Evolutionary conservation across 805 yeast species (phyloP).

Genomic region (Tetrapisispora nanseiensis): DNA sequence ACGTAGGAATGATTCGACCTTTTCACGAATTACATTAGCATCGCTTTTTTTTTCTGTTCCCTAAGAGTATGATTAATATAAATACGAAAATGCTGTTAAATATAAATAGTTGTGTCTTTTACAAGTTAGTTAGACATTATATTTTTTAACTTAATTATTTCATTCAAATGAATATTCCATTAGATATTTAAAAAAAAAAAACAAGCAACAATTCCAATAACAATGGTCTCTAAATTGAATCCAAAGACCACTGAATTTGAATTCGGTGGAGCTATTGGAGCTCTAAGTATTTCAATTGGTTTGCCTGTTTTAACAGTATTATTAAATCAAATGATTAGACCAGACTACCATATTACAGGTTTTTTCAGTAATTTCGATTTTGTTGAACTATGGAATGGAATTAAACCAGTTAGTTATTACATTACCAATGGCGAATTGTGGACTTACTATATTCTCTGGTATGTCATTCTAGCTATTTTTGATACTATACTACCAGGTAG

Average conservation of each 20-base stretch:
- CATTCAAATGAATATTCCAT: too few species aligned
- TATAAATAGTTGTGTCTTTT: too few species aligned
- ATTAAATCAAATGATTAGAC: slow-evolving; percentile 55
- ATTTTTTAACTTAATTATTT: too few species aligned
- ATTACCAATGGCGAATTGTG: slow-evolving; percentile 41
- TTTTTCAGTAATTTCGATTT: slow-evolving; percentile 33
- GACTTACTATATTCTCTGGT: slow-evolving; percentile 66
- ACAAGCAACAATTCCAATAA: neutral
- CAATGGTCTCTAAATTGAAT: slow-evolving; percentile 35
- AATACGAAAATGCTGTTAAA: too few species aligned
- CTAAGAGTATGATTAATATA: too few species aligned
- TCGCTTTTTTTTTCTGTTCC: too few species aligned
- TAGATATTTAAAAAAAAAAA: neutral
- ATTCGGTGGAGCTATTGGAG: slow-evolving; percentile 73
- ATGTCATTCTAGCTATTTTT: slow-evolving; percentile 48
- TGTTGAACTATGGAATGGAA: slow-evolving; percentile 29
- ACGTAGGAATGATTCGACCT: too few species aligned
- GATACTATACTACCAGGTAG: slow-evolving; percentile 64
- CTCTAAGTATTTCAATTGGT: slow-evolving; percentile 51
- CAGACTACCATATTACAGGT: slow-evolving; percentile 44
- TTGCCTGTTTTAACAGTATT: slow-evolving; percentile 55
- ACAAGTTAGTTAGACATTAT: too few species aligned
- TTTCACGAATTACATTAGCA: too few species aligned
- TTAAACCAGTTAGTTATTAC: slow-evolving; percentile 27
- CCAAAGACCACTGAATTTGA: slow-evolving; percentile 66